Conservation (phyloP, 2,329 filamentous ascomycete species). For the Fusarium zealandicum region DNA sequence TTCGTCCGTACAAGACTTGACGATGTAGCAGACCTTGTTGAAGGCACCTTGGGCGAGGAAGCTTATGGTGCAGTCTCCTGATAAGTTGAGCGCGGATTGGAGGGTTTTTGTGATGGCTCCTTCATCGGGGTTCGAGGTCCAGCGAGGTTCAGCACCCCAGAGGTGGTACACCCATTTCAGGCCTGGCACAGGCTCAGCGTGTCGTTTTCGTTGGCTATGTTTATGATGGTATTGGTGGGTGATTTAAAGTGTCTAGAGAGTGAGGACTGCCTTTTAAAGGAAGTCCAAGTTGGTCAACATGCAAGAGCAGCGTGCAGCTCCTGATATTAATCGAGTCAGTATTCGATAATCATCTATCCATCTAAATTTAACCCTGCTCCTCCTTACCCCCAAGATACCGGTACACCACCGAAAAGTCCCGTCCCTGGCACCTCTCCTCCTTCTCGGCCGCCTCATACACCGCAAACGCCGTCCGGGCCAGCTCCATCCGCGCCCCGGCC, state of each 20-base stretch:
- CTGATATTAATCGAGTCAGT: too few relatives aligned
- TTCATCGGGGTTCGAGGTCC: neutral
- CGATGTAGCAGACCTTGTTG: neutral
- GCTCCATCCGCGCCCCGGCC: constrained; percentile 68
- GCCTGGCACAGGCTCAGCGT: too few relatives aligned
- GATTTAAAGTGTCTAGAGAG: too few relatives aligned
- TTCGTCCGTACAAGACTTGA: neutral
- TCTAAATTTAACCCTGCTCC: constrained; percentile 13
- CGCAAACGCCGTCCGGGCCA: constrained; percentile 67
- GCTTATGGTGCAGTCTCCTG: neutral
- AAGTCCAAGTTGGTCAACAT: too few relatives aligned
- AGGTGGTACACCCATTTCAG: neutral
- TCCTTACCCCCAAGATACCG: constrained; percentile 69
- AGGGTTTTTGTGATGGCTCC: neutral
- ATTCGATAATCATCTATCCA: neutral
- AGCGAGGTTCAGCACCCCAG: neutral
- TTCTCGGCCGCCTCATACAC: constrained; percentile 74
- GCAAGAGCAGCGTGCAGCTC: too few relatives aligned
- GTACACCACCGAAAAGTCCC: constrained; percentile 85
- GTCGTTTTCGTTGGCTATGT: neutral
- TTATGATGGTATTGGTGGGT: neutral
- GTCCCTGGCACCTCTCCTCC: constrained; percentile 67
- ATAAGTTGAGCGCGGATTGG: neutral
- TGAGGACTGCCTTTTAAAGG: too few relatives aligned
- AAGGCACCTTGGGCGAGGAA: neutral